Conservation (phyloP, 2,329 filamentous ascomycete genomes). For the Amphichorda felina region DNA sequence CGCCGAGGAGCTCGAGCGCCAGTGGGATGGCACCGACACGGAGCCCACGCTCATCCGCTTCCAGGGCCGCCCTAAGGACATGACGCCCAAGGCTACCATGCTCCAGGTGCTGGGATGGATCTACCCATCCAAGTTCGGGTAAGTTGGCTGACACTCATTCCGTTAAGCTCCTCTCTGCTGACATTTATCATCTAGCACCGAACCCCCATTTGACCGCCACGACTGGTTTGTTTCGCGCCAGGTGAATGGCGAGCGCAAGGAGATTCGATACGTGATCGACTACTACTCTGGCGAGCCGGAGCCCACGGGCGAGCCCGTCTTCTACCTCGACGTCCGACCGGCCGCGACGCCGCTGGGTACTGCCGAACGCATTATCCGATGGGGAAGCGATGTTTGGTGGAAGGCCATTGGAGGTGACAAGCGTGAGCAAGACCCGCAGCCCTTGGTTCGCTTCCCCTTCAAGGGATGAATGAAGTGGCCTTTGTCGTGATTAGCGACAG, state of each 20-base stretch:
- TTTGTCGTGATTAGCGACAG: neutral
- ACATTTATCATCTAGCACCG: no score
- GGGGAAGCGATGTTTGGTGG: conserved; percentile 94
- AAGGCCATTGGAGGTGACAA: conserved; percentile 64
- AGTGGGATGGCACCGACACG: conserved; percentile 38
- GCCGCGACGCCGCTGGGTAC: conserved; percentile 73
- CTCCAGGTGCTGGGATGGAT: conserved; percentile 67
- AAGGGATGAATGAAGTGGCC: neutral
- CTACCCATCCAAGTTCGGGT: conserved; percentile 72
- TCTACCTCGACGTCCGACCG: conserved; percentile 88
- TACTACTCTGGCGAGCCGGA: conserved; percentile 83
- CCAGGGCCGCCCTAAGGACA: conserved; percentile 76
- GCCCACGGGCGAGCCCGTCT: conserved; percentile 80
- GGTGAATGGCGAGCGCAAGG: conserved; percentile 52
- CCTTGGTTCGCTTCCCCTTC: conserved; percentile 14
- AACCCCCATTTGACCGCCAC: conserved; percentile 89
- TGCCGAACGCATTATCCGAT: conserved; percentile 72
- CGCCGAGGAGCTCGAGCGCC: conserved; percentile 28
- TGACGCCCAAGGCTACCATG: conserved; percentile 85
- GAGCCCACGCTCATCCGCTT: conserved; percentile 74
- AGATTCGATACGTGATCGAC: conserved; percentile 92
- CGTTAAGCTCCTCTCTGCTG: neutral
- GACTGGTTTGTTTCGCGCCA: conserved; percentile 88
- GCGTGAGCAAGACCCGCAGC: conserved; percentile 30
- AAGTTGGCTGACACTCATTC: conserved; percentile 17